Evolutionary conservation across 2,329 filamentous ascomycete species (phyloP), one percentile per base, ranked within the genome.

Genomic region (Pleomassaria siparia): DNA sequence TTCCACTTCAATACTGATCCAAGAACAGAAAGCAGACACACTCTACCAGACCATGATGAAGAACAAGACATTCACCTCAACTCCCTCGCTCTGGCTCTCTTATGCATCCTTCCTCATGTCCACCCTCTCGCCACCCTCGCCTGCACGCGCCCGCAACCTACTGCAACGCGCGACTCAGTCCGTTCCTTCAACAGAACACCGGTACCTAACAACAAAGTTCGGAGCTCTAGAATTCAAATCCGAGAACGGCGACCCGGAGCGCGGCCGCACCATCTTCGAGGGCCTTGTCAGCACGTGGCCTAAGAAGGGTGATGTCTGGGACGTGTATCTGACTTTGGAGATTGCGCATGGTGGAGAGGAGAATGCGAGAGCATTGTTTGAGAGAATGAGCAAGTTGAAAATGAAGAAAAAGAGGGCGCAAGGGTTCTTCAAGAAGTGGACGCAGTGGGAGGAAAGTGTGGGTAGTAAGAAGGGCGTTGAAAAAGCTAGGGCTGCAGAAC

Each of bases 261-360:
- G 89, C 49, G 94, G 94, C 9, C 87, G 95, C 15, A 99, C 95
- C 21, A 86, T 97, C 65, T 97, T 97, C 62, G 92, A 96, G 71
- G 88, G 87, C 30, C 79, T 99, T 8, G 79, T 99, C 7, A 82
- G 84, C 28, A 86, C 87, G 4, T 96, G 87, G 76, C 89, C 91
- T 37, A 95, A 95, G 77, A 89, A 90, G 69, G 84, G 90, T 50
- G 91, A 96, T 67, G 77, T 97, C 43, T 97, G 92, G 92, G 94
- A 90, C 71, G 86, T 95, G 72, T 85, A 95, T 56, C 74, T 96
- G 1, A 91, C 96, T 66, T 80, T 96, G 46, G 94, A 99, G 59
- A 74, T 71, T 13, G 81, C 91, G 22, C 80, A 83, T 48, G 64
- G 72, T 39, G 59, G 71, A 2, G 64, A 81, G 58, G 82, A 83